Evolutionary conservation across 2,329 filamentous ascomycete genomes (phyloP).

Genomic region (Neofusicoccum parvum): DNA sequence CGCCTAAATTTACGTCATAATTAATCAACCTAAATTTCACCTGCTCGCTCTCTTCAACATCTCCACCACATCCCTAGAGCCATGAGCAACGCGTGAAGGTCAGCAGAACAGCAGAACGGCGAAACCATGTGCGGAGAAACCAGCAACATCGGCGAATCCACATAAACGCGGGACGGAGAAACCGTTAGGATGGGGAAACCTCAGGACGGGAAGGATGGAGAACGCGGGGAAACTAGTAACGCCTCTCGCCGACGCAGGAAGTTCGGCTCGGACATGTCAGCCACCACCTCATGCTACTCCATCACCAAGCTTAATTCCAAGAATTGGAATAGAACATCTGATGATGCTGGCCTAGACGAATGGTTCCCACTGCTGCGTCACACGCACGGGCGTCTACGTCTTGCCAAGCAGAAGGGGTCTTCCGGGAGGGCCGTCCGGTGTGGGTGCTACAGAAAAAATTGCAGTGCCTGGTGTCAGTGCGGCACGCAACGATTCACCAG

Average conservation of each 20-base stretch:
- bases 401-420: too few species aligned
- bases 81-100: neutral
- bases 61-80: too few species aligned
- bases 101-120: neutral
- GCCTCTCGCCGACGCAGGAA: neutral
- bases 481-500: too few species aligned
- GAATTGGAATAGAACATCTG: too few species aligned
- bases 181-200: constrained; percentile 9
- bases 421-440: too few species aligned
- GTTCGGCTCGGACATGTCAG: constrained; percentile 3
- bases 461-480: neutral
- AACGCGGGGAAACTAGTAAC: constrained; percentile 1
- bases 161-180: neutral
- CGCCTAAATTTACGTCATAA: neutral
- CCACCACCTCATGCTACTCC: neutral
- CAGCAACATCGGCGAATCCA: neutral
- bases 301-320: neutral
- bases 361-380: neutral
- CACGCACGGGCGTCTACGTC: neutral
- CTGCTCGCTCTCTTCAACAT: neutral
- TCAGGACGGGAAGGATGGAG: neutral
- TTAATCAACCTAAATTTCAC: neutral
- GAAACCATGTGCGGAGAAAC: neutral
- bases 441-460: neutral
- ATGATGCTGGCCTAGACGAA: neutral